A percentile compares a stretch with the other conserved stretches of the same genome.
Conservation (phyloP, 1,284 basidiomycete species). For the Fistulinella cinereoalba region DNA sequence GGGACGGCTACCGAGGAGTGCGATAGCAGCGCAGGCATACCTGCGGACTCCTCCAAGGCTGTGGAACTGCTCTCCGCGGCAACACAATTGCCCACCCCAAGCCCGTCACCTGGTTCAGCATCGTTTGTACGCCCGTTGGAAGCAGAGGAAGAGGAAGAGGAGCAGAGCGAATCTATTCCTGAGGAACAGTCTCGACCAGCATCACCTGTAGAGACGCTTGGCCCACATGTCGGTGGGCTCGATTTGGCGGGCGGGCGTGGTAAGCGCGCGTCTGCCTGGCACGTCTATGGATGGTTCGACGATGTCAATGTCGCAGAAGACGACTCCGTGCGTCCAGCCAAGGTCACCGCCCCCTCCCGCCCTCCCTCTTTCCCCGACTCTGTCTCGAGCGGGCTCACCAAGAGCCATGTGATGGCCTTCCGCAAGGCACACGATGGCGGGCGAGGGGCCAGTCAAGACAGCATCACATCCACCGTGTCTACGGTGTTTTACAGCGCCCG, state of each 20-base stretch:
- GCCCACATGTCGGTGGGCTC: constrained; percentile 29
- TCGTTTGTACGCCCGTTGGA: constrained; percentile 6
- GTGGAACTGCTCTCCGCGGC: not conserved
- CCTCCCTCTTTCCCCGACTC: not conserved
- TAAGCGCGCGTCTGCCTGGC: constrained; percentile 35
- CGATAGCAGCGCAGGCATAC: constrained; percentile 1
- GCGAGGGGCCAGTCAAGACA: constrained; percentile 28
- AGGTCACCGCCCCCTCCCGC: not conserved
- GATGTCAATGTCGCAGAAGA: constrained; percentile 13
- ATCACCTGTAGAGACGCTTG: constrained; percentile 22
- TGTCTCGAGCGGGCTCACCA: constrained; percentile 1
- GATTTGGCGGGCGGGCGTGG: constrained; percentile 30
- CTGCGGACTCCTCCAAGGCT: constrained; percentile 1
- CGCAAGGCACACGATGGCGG: constrained; percentile 5
- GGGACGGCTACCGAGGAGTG: constrained; percentile 2
- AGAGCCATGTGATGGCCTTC: constrained; percentile 16
- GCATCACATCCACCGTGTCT: constrained; percentile 21
- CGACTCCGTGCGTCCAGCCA: not conserved
- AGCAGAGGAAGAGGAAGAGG: constrained; percentile 6
- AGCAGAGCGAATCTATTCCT: not conserved
- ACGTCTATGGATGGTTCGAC: constrained; percentile 34
- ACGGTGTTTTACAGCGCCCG: constrained; percentile 32
- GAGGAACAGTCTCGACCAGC: constrained; percentile 2
- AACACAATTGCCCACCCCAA: constrained; percentile 27
- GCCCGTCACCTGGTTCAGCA: constrained; percentile 14